These are phyloP conservation scores for Catharanthus roseus DNA, from an alignment of 257 asterid genomes.

Conservation along the genomic window DNA sequence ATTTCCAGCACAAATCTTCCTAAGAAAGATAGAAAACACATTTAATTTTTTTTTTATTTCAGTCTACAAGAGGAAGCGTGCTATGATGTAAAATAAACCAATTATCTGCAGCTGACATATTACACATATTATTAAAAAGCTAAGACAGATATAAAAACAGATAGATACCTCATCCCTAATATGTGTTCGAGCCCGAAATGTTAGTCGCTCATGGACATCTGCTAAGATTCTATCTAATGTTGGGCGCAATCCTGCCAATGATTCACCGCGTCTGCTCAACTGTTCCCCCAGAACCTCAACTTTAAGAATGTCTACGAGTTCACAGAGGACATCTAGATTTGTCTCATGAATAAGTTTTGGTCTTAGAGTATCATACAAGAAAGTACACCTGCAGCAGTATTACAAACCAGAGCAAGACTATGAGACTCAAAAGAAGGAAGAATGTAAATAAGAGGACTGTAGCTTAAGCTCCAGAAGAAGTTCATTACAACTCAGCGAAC, in stretches of 20 bases:
- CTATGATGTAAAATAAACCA: background rate
- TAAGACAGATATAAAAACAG: slow-evolving; percentile 10
- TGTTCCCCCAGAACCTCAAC: slow-evolving; percentile 94
- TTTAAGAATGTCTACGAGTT: slow-evolving; percentile 88
- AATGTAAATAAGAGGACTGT: too few species aligned
- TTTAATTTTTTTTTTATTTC: background rate
- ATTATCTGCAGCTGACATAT: background rate
- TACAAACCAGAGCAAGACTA: background rate
- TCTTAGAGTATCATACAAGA: slow-evolving; percentile 85
- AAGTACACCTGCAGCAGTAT: slow-evolving; percentile 67
- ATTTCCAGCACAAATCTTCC: background rate
- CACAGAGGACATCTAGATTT: slow-evolving; percentile 92
- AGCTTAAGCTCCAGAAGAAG: background rate
- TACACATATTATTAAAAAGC: background rate
- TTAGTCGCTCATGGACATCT: slow-evolving; percentile 91
- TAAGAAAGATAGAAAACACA: background rate
- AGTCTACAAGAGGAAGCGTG: background rate
- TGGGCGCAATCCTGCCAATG: slow-evolving; percentile 84
- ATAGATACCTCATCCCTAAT: slow-evolving; percentile 84
- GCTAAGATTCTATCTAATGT: slow-evolving; percentile 91
- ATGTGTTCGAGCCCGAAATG: slow-evolving; percentile 95
- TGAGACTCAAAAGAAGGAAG: background rate
- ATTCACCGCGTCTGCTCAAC: slow-evolving; percentile 77
- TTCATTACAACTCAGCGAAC: background rate
- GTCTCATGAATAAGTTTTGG: slow-evolving; percentile 97